Evolutionary conservation across 768 basidiomycete species (phyloP), one percentile per base, ranked within the genome.

Genomic region (Boletus rex-veris): DNA sequence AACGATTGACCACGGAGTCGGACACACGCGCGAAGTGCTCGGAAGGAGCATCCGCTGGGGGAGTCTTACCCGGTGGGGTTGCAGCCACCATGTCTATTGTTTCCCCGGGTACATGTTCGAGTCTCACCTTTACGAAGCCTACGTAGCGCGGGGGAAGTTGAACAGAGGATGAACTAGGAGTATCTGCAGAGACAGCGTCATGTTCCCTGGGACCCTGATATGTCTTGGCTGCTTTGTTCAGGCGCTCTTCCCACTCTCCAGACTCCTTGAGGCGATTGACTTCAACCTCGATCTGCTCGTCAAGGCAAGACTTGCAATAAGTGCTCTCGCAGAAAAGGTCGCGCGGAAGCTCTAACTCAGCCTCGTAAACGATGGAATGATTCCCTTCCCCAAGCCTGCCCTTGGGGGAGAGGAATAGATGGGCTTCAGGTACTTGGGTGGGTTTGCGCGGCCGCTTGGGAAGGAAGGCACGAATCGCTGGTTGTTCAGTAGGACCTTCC

Each of bases 281-380:
- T 35, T 66, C 52, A 4, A 56, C 44, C 10, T 44, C 19, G 36
- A 74, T 57, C 35, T 74, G 74, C 2, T 69, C 69, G 5, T 61
- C 46, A 3, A 77, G 63, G 43, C 80, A 82, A n/a, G 57, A 14
- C 1, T 59, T 47, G 65, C 80, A 80, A 11, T 78, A 55, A 1
- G 64, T 53, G 18, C 70, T 68, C 1, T 69, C 64, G 11, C 75
- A 63, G 5, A 80, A 65, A 15, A 74, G 21, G 19, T 69, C 61
- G 6, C 75, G 71, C 6, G 82, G 81, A 11, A 84, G 63, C 37
- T 80, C 79, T 64, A 77, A 75, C 45, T 80, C 77, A 6, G 76
- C 81, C 42, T 69, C 58, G 51, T 79, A 77, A 1, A 81, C 78
- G 35, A 63, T 47, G 0, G 83, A 84, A 58, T 85, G 83, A 61